Conservation (phyloP, 352 stramenopile species). For the Phytophthora fragariae region DNA sequence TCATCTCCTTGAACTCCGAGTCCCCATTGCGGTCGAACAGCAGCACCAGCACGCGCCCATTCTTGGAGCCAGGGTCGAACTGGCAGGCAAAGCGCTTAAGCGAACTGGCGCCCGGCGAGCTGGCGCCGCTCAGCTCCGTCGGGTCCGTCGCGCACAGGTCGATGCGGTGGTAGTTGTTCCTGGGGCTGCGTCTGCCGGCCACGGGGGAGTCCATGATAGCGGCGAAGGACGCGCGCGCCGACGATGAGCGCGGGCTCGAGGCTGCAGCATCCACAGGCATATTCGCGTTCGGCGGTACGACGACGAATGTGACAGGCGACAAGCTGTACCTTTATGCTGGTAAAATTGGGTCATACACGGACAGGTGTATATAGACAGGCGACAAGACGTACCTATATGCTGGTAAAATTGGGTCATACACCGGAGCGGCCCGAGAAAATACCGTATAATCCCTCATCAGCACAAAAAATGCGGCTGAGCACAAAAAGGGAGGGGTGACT, state of each 20-base stretch:
- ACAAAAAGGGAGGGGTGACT: too few relatives aligned
- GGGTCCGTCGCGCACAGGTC: constrained; percentile 36
- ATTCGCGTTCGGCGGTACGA: constrained; percentile 1
- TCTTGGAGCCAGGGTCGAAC: constrained; percentile 52
- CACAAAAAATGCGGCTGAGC: too few relatives aligned
- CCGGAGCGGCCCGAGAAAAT: too few relatives aligned
- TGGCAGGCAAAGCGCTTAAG: constrained; percentile 51
- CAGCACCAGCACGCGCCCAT: constrained; percentile 51
- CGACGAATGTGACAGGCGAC: background rate
- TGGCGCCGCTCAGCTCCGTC: constrained; percentile 38
- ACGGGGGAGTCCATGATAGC: constrained; percentile 12
- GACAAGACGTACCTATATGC: too few relatives aligned
- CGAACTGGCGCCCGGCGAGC: constrained; percentile 32
- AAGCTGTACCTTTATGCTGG: too few relatives aligned
- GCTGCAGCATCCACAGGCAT: background rate
- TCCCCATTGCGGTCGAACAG: constrained; percentile 63
- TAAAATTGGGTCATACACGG: too few relatives aligned
- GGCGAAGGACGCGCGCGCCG: constrained; percentile 4
- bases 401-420: too few relatives aligned
- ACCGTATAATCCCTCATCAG: too few relatives aligned
- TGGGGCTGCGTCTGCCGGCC: constrained; percentile 12
- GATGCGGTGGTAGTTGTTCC: constrained; percentile 50
- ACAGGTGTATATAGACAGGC: too few relatives aligned
- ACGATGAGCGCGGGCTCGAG: constrained; percentile 5
- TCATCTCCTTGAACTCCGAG: constrained; percentile 62